Conservation (phyloP, 1,284 basidiomycete genomes). For the Taiwanofungus camphoratus region DNA sequence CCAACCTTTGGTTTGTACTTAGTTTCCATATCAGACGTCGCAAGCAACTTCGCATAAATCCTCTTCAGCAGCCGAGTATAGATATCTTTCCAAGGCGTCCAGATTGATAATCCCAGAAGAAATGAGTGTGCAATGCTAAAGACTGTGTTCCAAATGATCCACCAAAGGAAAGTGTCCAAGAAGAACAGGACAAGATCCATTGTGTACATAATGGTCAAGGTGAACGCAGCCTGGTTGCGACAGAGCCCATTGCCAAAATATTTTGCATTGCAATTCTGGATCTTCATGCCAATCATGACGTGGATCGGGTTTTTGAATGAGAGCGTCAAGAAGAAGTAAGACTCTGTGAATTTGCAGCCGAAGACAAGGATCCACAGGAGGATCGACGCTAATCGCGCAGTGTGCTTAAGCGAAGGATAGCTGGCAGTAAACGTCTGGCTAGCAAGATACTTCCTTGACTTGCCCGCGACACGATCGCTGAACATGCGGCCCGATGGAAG, state of each 20-base stretch:
- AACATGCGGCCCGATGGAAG: slow-evolving; percentile 94
- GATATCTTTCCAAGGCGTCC: slow-evolving; percentile 97
- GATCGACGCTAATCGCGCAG: slow-evolving; percentile 68
- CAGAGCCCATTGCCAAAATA: slow-evolving; percentile 80
- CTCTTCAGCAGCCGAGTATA: slow-evolving; percentile 90
- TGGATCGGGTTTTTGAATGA: slow-evolving; percentile 86
- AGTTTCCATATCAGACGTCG: slow-evolving; percentile 89
- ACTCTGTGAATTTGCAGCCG: slow-evolving; percentile 90
- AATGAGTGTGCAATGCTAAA: slow-evolving; percentile 91
- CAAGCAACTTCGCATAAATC: slow-evolving; percentile 90
- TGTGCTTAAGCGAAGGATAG: slow-evolving; percentile 65
- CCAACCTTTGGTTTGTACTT: slow-evolving; percentile 94
- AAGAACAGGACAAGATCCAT: slow-evolving; percentile 96
- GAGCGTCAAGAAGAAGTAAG: slow-evolving; percentile 91
- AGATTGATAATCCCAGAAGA: slow-evolving; percentile 85
- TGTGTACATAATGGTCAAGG: slow-evolving; percentile 91
- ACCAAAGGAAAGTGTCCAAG: slow-evolving; percentile 97
- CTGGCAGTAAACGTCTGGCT: slow-evolving; percentile 95
- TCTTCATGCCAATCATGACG: slow-evolving; percentile 91
- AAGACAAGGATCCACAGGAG: slow-evolving; percentile 87
- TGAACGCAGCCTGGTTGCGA: slow-evolving; percentile 86
- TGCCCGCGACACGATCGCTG: slow-evolving; percentile 90
- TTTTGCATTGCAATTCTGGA: slow-evolving; percentile 82
- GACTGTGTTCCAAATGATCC: slow-evolving; percentile 95
- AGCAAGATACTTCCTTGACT: slow-evolving; percentile 90